A percentile compares a stretch with the other conserved stretches of the same genome.
Evolutionary conservation across 495 filamentous ascomycete genomes (phyloP).

Genomic region (Daldinia vernicosa): DNA sequence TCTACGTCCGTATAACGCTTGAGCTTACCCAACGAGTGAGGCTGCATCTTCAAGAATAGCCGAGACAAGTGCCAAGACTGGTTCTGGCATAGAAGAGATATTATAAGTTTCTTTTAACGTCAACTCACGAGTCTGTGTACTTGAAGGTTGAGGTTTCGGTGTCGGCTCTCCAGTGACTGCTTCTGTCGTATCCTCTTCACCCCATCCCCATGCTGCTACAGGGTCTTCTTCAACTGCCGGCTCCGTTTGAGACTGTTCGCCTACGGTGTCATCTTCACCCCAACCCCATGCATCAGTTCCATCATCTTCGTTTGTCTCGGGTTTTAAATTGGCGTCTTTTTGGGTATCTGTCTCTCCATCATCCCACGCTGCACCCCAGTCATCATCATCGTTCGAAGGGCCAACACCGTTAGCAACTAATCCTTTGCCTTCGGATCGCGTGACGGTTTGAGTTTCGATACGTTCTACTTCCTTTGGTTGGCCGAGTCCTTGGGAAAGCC

Average conservation of each 20-base stretch:
- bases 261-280: slow-evolving; percentile 43
- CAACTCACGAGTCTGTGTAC: slow-evolving; percentile 57
- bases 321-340: slow-evolving; percentile 54
- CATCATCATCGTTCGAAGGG: slow-evolving; percentile 54
- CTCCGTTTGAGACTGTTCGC: slow-evolving; percentile 24
- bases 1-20: not conserved
- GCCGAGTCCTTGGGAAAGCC: slow-evolving; percentile 70
- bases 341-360: slow-evolving; percentile 56
- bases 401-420: slow-evolving; percentile 63
- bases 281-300: slow-evolving; percentile 47
- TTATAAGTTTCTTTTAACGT: slow-evolving; percentile 87
- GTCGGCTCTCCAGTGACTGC: slow-evolving; percentile 39
- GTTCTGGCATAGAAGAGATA: slow-evolving; percentile 83
- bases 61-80: slow-evolving; percentile 74
- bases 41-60: slow-evolving; percentile 76
- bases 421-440: slow-evolving; percentile 68
- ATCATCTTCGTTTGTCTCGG: slow-evolving; percentile 31
- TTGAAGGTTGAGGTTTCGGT: slow-evolving; percentile 29
- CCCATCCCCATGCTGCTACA: slow-evolving; percentile 69
- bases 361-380: slow-evolving; percentile 76
- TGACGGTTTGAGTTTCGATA: slow-evolving; percentile 82
- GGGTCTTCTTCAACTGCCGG: slow-evolving; percentile 56
- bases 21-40: slow-evolving; percentile 64
- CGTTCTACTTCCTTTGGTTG: slow-evolving; percentile 75
- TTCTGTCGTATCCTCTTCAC: slow-evolving; percentile 58